Conservation (phyloP, 108 stramenopile species). For the Cyclotella distinguenda region DNA sequence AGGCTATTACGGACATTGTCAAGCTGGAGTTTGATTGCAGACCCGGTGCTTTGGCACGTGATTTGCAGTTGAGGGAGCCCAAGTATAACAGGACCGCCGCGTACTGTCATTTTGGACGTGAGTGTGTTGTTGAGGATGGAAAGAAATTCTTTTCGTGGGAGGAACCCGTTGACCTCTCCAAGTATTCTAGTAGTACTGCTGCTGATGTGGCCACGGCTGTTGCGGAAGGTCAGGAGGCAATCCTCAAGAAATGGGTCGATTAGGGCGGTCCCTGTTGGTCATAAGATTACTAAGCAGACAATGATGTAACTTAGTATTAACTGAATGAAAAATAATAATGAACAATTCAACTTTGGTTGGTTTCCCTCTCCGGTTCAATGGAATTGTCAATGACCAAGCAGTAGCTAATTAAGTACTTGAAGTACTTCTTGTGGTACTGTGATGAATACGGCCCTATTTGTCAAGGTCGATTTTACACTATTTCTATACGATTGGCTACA, state of each 20-base stretch:
- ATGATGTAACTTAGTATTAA: no score
- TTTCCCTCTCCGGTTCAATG: no score
- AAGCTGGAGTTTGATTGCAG: constrained; percentile 93
- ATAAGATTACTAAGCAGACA: neutral
- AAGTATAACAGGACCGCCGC: constrained; percentile 95
- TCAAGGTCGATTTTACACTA: no score
- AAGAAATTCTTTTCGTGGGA: constrained; percentile 97
- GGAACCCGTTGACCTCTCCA: constrained; percentile 75
- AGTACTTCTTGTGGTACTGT: no score
- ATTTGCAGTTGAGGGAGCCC: constrained; percentile 85
- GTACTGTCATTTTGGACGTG: constrained; percentile 96
- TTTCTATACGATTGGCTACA: no score
- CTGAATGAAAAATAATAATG: no score
- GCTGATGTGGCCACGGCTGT: constrained; percentile 56
- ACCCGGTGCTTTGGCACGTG: constrained; percentile 91
- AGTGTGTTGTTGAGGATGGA: constrained; percentile 62
- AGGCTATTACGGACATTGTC: constrained; percentile 90
- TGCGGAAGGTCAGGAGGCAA: constrained; percentile 63
- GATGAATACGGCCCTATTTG: no score
- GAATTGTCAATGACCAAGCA: no score
- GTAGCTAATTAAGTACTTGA: no score
- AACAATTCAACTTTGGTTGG: no score
- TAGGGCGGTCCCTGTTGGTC: constrained; percentile 26
- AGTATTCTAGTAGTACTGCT: constrained; percentile 63
- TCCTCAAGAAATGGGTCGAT: constrained; percentile 84